Percentiles rank a stretch among this genome's conserved stretches.
phyloP scores from a whole-genome alignment of 108 stramenopile genomes.

The Cyclostephanos tholiformis region DNA sequence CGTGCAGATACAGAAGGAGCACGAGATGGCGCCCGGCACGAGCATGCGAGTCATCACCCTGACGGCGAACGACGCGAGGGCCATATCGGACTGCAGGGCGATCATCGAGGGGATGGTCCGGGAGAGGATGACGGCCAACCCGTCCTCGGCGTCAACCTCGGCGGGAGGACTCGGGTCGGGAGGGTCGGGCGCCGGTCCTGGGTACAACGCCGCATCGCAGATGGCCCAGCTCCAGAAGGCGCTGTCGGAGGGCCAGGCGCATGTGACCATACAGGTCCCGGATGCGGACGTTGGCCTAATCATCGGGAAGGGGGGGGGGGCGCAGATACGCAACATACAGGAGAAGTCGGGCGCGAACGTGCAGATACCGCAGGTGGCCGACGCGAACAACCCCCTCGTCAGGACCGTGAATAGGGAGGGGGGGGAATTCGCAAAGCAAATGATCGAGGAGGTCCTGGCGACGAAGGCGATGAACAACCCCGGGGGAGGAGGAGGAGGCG shows the following conservation, averaged over 20 bases:
- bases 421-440: conserved; percentile 75
- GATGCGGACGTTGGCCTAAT: conserved; percentile 94
- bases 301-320: conserved; percentile 96
- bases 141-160: neutral
- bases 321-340: conserved; percentile 92
- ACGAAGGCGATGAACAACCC: conserved; percentile 23
- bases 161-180: neutral
- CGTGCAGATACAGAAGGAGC: conserved; percentile 91
- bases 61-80: conserved; percentile 65
- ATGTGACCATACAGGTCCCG: conserved; percentile 81
- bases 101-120: conserved; percentile 84
- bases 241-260: conserved; percentile 67
- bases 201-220: conserved; percentile 40
- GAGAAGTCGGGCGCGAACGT: conserved; percentile 88
- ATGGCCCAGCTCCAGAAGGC: conserved; percentile 76
- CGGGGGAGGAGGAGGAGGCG: conserved; percentile 25
- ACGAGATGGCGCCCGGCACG: conserved; percentile 84
- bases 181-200: conserved; percentile 26
- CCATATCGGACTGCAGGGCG: conserved; percentile 73
- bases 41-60: conserved; percentile 82
- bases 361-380: conserved; percentile 90
- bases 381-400: conserved; percentile 64
- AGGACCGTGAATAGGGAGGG: conserved; percentile 76
- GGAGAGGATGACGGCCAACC: conserved; percentile 62
- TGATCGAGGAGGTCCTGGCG: conserved; percentile 51